Percentiles rank a stretch among this genome's conserved stretches.
phyloP scores from a whole-genome alignment of 169 alveolate genomes.

The Plasmodium inui region DNA sequence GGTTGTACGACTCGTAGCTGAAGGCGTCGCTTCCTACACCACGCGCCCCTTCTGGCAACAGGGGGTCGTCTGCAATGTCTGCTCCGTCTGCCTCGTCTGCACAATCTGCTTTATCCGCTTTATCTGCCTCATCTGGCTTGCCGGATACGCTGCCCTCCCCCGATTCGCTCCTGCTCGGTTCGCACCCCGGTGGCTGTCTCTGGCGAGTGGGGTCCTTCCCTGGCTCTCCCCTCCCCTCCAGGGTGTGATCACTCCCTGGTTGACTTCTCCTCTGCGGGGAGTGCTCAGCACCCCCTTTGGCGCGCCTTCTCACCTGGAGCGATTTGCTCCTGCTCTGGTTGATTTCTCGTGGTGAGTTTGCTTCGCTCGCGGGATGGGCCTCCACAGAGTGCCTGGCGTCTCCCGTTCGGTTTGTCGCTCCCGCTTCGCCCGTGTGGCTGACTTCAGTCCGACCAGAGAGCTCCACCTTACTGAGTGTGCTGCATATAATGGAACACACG shows the following conservation, averaged over 20 bases:
- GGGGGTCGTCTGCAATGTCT: not conserved
- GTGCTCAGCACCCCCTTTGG: not conserved
- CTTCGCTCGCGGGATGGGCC: not conserved
- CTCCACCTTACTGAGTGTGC: conserved; percentile 4
- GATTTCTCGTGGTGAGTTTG: not conserved
- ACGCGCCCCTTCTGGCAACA: not conserved
- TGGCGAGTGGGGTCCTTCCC: not conserved
- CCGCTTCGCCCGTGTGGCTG: not conserved
- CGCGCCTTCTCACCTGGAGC: not conserved
- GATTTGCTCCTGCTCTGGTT: not conserved
- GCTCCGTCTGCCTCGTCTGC: not conserved
- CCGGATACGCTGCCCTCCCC: not conserved
- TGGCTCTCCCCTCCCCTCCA: no score
- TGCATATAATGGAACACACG: conserved; percentile 28
- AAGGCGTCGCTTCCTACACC: not conserved
- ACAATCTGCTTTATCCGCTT: not conserved
- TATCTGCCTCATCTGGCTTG: no score
- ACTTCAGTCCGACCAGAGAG: not conserved
- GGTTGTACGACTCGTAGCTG: conserved; percentile 26
- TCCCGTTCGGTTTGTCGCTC: not conserved
- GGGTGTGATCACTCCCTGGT: not conserved
- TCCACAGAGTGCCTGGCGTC: not conserved
- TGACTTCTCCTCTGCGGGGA: not conserved
- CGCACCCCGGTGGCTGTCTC: not conserved
- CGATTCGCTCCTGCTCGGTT: not conserved